Base-by-base conservation (phyloP, 768 basidiomycete species). In the Hysterangium stoloniferum region DNA sequence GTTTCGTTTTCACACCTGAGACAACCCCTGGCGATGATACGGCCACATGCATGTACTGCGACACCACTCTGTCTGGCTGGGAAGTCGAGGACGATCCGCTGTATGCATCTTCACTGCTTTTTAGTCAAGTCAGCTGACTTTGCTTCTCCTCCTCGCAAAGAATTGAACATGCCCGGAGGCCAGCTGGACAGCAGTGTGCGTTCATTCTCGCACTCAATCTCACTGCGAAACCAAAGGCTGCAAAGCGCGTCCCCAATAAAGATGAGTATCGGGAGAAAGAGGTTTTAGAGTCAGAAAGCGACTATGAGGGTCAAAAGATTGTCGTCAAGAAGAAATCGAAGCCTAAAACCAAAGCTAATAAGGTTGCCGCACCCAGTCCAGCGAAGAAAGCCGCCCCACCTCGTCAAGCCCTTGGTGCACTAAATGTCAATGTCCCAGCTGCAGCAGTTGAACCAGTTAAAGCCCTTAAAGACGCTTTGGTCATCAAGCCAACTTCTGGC, bases 31-130 rank as follows among this genome's bases (percentile, higher is more conserved):
- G 75, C 3, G 84, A 89, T 57, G 94, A 98, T 64, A 78, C 82
- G 1, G 90, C 80, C 0, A 82, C 82, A 0, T 98, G 94, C 65
- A 70, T 92, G 4, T 92, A 92, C 60, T 98, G 94, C 62, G 72
- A 82, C 37, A 71, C 84, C 29, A 74, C 80, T 1, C 76, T 95
- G 2, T 81, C 82, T 48, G 90, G 87, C 1, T 98, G 94, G 94
- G 88, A 92, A 36, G 69, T 74, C 25, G 79, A 78, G 12, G 94
- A 98, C 62, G 82, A 94, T 65, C 94, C 94, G 12, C 62, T 82
- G 94, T 96, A 65, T 52, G 86, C 69, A 8, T 38, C 8, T 22
- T 42, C 2, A n/a, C n/a, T n/a, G n/a, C n/a, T n/a, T n/a, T n/a
- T n/a, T n/a, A n/a, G n/a, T n/a, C n/a, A n/a, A n/a, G n/a, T n/a